Percentiles rank a stretch among this genome's conserved stretches.
Conservation (phyloP, 108 stramenopile genomes). For the Nannochloropsis granulata region DNA sequence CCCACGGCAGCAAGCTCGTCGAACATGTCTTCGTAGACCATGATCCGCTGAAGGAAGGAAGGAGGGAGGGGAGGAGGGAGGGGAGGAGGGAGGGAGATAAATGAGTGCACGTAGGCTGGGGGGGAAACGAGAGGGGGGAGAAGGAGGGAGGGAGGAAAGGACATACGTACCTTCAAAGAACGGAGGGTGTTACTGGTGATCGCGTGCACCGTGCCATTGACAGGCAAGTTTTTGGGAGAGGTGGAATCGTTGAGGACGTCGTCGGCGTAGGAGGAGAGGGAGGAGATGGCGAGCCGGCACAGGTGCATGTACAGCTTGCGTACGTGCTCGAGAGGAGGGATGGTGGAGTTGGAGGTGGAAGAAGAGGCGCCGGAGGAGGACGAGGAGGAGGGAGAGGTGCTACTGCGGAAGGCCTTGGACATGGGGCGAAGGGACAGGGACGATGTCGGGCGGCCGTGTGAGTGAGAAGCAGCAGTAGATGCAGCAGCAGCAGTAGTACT, state of each 20-base stretch:
- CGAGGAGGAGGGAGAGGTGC: not conserved
- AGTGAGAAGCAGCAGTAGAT: too few species aligned
- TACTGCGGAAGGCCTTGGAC: not conserved
- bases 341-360: not conserved
- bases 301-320: not conserved
- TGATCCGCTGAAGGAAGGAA: slow-evolving; percentile 6
- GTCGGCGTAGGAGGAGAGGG: not conserved
- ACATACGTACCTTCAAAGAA: not conserved
- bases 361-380: not conserved
- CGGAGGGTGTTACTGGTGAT: slow-evolving; percentile 18
- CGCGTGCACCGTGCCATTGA: slow-evolving; percentile 15
- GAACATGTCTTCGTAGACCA: slow-evolving; percentile 8
- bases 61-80: not conserved
- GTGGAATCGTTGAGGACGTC: slow-evolving; percentile 5
- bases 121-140: not conserved
- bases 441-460: too few species aligned
- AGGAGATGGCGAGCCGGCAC: not conserved
- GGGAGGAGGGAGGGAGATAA: not conserved
- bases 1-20: not conserved
- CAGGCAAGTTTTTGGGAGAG: not conserved
- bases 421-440: too few species aligned
- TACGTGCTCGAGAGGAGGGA: not conserved
- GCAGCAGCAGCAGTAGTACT: too few species aligned
- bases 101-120: too few species aligned
- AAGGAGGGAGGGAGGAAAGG: not conserved